Base-by-base conservation (phyloP, 2,329 filamentous ascomycete species). In the Arthrobotrys musiformis region DNA sequence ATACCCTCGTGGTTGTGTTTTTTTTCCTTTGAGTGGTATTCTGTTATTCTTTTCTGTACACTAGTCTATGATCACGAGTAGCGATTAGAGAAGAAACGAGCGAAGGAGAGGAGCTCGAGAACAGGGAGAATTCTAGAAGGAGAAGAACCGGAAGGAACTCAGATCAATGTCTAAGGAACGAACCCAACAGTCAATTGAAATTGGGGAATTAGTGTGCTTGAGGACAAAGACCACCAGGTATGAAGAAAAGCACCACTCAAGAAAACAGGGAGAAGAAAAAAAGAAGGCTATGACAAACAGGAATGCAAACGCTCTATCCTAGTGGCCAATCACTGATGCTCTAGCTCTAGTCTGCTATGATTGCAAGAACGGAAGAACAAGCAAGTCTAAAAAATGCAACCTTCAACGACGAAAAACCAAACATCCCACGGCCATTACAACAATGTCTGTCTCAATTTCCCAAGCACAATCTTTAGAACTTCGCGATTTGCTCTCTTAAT, bases 401-500 rank as follows among this genome's bases (percentile, higher is more conserved):
- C 9, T 40, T 7, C 54, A 40, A 37, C 30, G 33, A 37, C 30
- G 24, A 37, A 37, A 67, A 52, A 44, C 33, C 9, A 7, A 33
- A 50, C 26, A 15, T 35, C 19, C 7, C 37, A 62, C 58, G 50
- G 37, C 42, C 42, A 28, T 52, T 37, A 66, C 48, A 58, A 56
- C 64, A 52, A 60, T n/a, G 22, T 30, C 46, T 26, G 33, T 17
- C 33, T 56, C 30, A 46, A 13, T 13, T n/a, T 44, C 35, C 15
- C 15, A 22, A 40, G 19, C 17, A 4, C 22, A 8, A 35, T 44
- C 35, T 67, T n/a, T n/a, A 62, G 62, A 77, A 77, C 61, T 70
- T 77, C 15, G 73, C 50, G 19, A 77, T 70, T 35, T 77, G 73
- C 24, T 70, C 66, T 44, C 66, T 66, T 42, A 77, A 56, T n/a